These are phyloP conservation scores for Colletotrichum euphorbiae DNA, from an alignment of 2,329 filamentous ascomycete species.

Conservation along the genomic window DNA sequence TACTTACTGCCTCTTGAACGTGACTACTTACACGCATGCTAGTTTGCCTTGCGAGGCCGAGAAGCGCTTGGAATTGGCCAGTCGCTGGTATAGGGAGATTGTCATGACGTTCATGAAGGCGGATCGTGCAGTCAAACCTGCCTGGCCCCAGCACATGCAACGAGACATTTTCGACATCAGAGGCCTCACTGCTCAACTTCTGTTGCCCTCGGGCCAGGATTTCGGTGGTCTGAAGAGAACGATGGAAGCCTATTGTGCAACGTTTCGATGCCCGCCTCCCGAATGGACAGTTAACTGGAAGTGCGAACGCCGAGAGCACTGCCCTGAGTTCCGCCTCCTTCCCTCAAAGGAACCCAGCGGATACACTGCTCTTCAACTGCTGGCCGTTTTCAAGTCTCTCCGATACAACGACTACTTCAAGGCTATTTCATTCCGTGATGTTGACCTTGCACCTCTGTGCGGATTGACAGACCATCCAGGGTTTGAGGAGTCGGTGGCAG, in stretches of 20 bases:
- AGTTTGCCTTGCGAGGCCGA: constrained; percentile 44
- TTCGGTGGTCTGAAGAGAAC: constrained; percentile 67
- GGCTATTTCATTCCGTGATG: constrained; percentile 65
- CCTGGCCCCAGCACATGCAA: constrained; percentile 68
- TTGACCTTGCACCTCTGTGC: constrained; percentile 60
- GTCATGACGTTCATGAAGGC: constrained; percentile 65
- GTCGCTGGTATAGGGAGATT: constrained; percentile 65
- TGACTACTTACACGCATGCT: constrained; percentile 31
- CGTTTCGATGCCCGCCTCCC: constrained; percentile 62
- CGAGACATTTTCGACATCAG: constrained; percentile 64
- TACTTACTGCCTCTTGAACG: constrained; percentile 40
- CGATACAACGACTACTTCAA: constrained; percentile 71
- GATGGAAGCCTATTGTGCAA: constrained; percentile 65
- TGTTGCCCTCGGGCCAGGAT: constrained; percentile 65
- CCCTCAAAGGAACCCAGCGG: constrained; percentile 51
- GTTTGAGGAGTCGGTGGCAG: constrained; percentile 60
- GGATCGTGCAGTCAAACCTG: constrained; percentile 67
- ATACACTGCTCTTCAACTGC: constrained; percentile 63
- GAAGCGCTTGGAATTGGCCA: constrained; percentile 63
- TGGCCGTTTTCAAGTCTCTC: constrained; percentile 67
- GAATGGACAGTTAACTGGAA: constrained; percentile 65
- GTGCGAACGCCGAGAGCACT: constrained; percentile 55
- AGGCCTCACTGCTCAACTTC: constrained; percentile 63
- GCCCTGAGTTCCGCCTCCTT: constrained; percentile 67
- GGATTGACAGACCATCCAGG: constrained; percentile 56